Percentiles rank a stretch among this genome's conserved stretches.
phyloP scores from a whole-genome alignment of 768 basidiomycete genomes.

The Mrakia hoshinonis region DNA sequence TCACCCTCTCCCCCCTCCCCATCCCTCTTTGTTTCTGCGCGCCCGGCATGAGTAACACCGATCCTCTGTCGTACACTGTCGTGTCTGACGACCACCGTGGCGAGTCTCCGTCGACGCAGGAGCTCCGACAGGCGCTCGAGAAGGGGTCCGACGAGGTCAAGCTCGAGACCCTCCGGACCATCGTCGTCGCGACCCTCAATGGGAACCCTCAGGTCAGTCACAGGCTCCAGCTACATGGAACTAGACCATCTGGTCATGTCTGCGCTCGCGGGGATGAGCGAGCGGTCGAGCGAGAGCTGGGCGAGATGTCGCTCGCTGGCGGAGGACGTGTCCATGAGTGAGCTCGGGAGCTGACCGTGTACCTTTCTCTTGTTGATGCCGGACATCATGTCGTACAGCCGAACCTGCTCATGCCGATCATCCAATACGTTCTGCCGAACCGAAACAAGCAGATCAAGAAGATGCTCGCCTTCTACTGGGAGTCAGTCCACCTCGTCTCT shows the following conservation, averaged over 20 bases:
- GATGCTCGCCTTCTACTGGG: slow-evolving; percentile 51
- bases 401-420: slow-evolving; percentile 91
- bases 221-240: not conserved
- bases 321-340: not conserved
- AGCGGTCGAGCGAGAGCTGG: not conserved
- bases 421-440: slow-evolving; percentile 93
- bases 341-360: not conserved
- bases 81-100: slow-evolving; percentile 18
- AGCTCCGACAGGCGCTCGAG: slow-evolving; percentile 72
- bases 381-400: slow-evolving; percentile 48
- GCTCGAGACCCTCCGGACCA: slow-evolving; percentile 87
- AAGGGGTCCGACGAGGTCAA: slow-evolving; percentile 97
- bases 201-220: slow-evolving; percentile 74
- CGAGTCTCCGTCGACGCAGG: slow-evolving; percentile 51
- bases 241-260: too few species aligned
- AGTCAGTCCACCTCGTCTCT: slow-evolving; percentile 34
- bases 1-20: not conserved
- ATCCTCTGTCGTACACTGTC: slow-evolving; percentile 27
- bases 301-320: not conserved
- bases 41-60: slow-evolving; percentile 19
- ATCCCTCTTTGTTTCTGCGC: not conserved
- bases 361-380: not conserved
- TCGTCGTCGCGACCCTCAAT: slow-evolving; percentile 87
- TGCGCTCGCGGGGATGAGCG: not conserved
- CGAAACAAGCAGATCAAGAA: slow-evolving; percentile 96